phyloP scores from a whole-genome alignment of 2,329 filamentous ascomycete genomes.

The Hypoxylon sp. region DNA sequence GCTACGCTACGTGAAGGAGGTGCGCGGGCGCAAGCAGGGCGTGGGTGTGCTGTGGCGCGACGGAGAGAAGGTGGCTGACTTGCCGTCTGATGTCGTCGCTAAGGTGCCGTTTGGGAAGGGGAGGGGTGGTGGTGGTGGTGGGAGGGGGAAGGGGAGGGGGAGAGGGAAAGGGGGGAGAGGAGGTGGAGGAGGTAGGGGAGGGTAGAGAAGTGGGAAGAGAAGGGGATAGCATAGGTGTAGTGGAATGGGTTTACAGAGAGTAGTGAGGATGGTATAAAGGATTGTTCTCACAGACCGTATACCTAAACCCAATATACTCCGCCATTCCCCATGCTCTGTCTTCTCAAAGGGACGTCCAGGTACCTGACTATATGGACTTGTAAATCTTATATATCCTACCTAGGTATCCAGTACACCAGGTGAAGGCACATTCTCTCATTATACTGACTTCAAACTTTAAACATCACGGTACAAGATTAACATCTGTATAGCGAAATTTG shows the following conservation, averaged over 20 bases:
- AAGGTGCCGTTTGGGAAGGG: slow-evolving; percentile 59
- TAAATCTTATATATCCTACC: background rate
- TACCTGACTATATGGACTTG: too few species aligned
- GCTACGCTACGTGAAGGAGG: slow-evolving; percentile 73
- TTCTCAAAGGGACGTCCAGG: too few species aligned
- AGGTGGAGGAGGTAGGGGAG: slow-evolving; percentile 31
- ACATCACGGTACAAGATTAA: background rate
- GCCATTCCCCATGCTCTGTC: too few species aligned
- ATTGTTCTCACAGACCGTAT: too few species aligned
- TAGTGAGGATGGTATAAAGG: background rate
- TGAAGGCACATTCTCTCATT: background rate
- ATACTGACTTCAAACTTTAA: too few species aligned
- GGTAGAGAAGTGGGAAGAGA: background rate
- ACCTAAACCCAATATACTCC: too few species aligned
- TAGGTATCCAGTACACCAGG: background rate
- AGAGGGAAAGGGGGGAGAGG: slow-evolving; percentile 40
- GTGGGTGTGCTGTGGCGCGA: slow-evolving; percentile 74
- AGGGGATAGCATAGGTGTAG: background rate
- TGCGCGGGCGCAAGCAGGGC: slow-evolving; percentile 66
- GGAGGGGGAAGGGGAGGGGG: slow-evolving; percentile 41
- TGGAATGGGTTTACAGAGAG: background rate
- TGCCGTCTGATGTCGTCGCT: slow-evolving; percentile 67
- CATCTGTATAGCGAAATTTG: background rate
- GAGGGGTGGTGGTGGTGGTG: slow-evolving; percentile 40
- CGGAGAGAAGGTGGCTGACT: slow-evolving; percentile 70